Evolutionary conservation across 495 filamentous ascomycete genomes (phyloP), one percentile per base, ranked within the genome.

Genomic region (Penicillium alfredii): DNA sequence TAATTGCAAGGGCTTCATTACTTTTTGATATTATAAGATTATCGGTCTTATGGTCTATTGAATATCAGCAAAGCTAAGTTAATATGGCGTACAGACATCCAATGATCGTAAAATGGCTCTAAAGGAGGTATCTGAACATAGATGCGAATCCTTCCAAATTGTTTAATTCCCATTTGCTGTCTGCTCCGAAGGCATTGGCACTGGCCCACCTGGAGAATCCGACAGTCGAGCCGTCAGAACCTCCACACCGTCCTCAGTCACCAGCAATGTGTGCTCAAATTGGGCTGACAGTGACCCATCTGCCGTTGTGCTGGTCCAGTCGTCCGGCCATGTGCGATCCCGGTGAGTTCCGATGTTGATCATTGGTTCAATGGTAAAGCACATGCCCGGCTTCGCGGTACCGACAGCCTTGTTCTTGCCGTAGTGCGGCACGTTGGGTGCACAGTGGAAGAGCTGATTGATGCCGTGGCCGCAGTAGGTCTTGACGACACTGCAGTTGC

Each of bases 281-380:
- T 94, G 87, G 0, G 87, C 87, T 12, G 85, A 90, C 59, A 74
- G 66, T 56, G 81, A 82, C 8, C 87, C 87, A 53, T 94, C 87
- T 24, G 75, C 74, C 0, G 87, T 94, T 15, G 78, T 80, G 51
- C 82, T 88, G 1, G 87, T 94, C 87, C 87, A 94, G 57, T 90
- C 78, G 56, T 94, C 87, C 3, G 87, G 87, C 87, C 87, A 94
- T 0, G 83, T 90, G 38, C 82, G 74, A 51, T 94, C 87, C 26
- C 75, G 74, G 49, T 87, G 78, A 8, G 80, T 86, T 15, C 87
- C 88, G 7, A 87, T 60, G 24, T 83, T 84, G 47, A 94, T 84
- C 86, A 94, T 94, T 10, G 87, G 87, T 63, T 94, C 87, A 40
- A 94, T 93, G 1, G 88, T 93, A 41, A 94, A 94, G 45, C 83